These are phyloP conservation scores for Schoenoplectus triqueter DNA, from an alignment of 202 grass and related monocot genomes.

Conservation along the genomic window DNA sequence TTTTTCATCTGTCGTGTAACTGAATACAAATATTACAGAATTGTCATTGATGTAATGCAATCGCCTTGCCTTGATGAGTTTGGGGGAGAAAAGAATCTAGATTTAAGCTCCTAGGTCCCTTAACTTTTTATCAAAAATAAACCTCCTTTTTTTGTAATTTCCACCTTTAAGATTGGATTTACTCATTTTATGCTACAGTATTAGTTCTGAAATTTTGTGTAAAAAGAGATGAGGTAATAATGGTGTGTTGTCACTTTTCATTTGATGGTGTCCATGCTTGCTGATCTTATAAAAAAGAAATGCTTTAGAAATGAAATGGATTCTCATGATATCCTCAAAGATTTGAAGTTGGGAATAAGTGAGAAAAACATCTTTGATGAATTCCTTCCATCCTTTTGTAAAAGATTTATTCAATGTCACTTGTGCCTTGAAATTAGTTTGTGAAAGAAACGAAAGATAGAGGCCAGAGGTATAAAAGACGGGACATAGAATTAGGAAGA, in stretches of 20 bases:
- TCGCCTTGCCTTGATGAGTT: conserved; percentile 92
- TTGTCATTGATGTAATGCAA: conserved; percentile 98
- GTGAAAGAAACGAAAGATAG: too few species aligned
- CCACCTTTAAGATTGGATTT: not conserved
- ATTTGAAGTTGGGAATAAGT: too few species aligned
- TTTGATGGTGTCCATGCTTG: too few species aligned
- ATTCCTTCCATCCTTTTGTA: too few species aligned
- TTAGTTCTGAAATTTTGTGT: not conserved
- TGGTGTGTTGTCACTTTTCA: not conserved
- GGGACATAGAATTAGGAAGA: too few species aligned
- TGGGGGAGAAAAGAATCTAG: conserved; percentile 90
- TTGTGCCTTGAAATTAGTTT: too few species aligned
- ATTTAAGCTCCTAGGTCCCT: conserved; percentile 75
- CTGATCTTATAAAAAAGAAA: too few species aligned
- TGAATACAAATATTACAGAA: conserved; percentile 45
- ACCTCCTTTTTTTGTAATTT: conserved; percentile 19
- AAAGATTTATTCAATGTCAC: too few species aligned
- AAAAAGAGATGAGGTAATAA: not conserved
- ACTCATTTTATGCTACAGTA: not conserved
- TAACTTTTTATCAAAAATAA: conserved; percentile 27
- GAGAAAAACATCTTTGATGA: too few species aligned
- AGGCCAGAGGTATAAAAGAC: too few species aligned
- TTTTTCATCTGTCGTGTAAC: not conserved
- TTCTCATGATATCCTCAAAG: too few species aligned
- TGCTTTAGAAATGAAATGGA: too few species aligned